Evolutionary conservation across 768 basidiomycete species (phyloP), one percentile per base, ranked within the genome.

Genomic region (Boletus sensibilis): DNA sequence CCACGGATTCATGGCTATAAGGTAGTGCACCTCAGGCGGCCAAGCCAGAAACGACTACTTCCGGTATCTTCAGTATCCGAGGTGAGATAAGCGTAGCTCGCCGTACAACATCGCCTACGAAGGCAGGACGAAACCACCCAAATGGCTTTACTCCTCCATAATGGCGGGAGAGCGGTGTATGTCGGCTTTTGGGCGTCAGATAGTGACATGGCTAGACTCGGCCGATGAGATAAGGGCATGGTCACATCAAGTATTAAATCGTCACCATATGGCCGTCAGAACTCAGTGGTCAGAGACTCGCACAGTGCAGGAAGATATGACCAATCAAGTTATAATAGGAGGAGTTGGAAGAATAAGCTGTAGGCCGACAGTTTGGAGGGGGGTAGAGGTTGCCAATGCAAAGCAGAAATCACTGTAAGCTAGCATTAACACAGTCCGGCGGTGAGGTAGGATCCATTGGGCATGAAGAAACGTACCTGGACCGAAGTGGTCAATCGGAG

Each of bases 181-280:
- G 31, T 47, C 63, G 63, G 63, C 52, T 40, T 64, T 56, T 43
- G 50, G 25, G 50, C 23, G 39, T 33, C 34, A 5, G 14, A 31
- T 10, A 40, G 20, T 16, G 46, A 38, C 44, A 27, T 21, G 35
- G 13, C 29, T n/a, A 48, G 35, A 51, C 38, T 51, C 27, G 35
- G 44, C 45, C 38, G 41, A 41, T 29, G 58, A 44, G 41, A 41
- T 29, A 49, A 44, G 45, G 46, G 46, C n/a, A 33, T 43, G 34
- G 23, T 34, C 27, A 34, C 31, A 34, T 34, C 40, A 27, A n/a
- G 10, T 29, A 23, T 38, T 13, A 23, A 50, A 44, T 8, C 16
- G 20, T 34, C 16, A 9, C 42, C 42, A 45, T 20, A 27, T 31
- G 18, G 44, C 48, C 38, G 21, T 44, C 43, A 11, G 25, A 41